Evolutionary conservation across 2,329 filamentous ascomycete species (phyloP).

Genomic region (Elsinoe perseae): DNA sequence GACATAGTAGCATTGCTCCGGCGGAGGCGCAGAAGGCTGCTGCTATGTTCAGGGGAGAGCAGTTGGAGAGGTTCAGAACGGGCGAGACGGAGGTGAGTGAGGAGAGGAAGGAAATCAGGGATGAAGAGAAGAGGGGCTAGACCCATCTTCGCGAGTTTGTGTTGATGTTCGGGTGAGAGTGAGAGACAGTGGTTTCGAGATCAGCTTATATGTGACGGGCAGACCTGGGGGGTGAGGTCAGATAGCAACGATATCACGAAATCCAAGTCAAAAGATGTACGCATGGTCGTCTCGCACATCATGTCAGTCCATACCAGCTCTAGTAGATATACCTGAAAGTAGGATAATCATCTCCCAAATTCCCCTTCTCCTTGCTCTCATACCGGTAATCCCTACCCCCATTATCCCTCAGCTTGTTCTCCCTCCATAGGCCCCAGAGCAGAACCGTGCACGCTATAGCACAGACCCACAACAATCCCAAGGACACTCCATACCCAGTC

Average conservation of each 20-base stretch:
- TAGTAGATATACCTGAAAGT: conserved; percentile 31
- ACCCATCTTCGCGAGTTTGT: background rate
- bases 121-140: background rate
- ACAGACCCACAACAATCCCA: conserved; percentile 24
- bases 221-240: too few relatives aligned
- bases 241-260: too few relatives aligned
- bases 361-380: conserved; percentile 30
- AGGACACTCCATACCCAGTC: conserved; percentile 31
- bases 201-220: too few relatives aligned
- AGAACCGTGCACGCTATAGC: conserved; percentile 24
- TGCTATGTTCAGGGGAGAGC: background rate
- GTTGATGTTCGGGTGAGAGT: too few relatives aligned
- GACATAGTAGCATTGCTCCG: conserved; percentile 14
- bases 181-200: too few relatives aligned
- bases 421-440: conserved; percentile 27
- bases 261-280: too few relatives aligned
- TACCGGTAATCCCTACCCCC: conserved; percentile 30
- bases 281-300: background rate
- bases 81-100: background rate
- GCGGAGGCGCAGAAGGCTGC: conserved; percentile 10
- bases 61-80: background rate
- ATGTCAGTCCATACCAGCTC: background rate
- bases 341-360: conserved; percentile 34
- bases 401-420: conserved; percentile 31
- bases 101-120: background rate